These are phyloP conservation scores for Pichia nakasei DNA, from an alignment of 805 yeast genomes.

Conservation along the genomic window DNA sequence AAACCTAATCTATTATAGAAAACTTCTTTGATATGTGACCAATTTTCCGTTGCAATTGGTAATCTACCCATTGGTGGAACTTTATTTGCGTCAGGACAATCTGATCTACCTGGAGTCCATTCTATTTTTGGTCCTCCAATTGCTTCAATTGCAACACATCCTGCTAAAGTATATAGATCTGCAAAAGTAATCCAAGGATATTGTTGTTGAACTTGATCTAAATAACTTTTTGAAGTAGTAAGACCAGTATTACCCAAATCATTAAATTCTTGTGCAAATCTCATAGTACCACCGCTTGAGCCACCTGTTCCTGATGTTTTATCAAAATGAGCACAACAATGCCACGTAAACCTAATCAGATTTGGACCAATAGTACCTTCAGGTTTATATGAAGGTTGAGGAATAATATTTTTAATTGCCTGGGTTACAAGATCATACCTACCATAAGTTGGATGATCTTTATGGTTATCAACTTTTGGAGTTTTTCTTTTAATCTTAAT, in stretches of 20 bases:
- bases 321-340: slow-evolving; percentile 76
- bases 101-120: slow-evolving; percentile 81
- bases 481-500: slow-evolving; percentile 22
- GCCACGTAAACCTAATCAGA: slow-evolving; percentile 79
- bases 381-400: slow-evolving; percentile 38
- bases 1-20: slow-evolving; percentile 57
- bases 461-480: slow-evolving; percentile 9
- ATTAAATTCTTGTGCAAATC: slow-evolving; percentile 42
- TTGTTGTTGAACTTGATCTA: slow-evolving; percentile 45
- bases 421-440: slow-evolving; percentile 28
- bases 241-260: slow-evolving; percentile 60
- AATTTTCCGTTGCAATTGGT: slow-evolving; percentile 64
- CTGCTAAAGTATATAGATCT: slow-evolving; percentile 73
- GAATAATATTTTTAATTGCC: slow-evolving; percentile 28
- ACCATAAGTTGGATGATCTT: slow-evolving; percentile 18
- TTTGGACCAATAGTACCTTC: slow-evolving; percentile 72
- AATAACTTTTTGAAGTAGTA: slow-evolving; percentile 44
- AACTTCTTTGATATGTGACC: slow-evolving; percentile 53
- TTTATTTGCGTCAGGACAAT: slow-evolving; percentile 38
- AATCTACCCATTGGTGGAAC: slow-evolving; percentile 62
- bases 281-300: slow-evolving; percentile 65
- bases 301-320: slow-evolving; percentile 46
- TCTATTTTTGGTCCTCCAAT: slow-evolving; percentile 68
- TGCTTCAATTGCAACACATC: slow-evolving; percentile 70
- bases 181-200: slow-evolving; percentile 71